A percentile compares a stretch with the other conserved stretches of the same genome.
Conservation (phyloP, 192 early-diverging fungal genomes). For the Diversispora eburnea region DNA sequence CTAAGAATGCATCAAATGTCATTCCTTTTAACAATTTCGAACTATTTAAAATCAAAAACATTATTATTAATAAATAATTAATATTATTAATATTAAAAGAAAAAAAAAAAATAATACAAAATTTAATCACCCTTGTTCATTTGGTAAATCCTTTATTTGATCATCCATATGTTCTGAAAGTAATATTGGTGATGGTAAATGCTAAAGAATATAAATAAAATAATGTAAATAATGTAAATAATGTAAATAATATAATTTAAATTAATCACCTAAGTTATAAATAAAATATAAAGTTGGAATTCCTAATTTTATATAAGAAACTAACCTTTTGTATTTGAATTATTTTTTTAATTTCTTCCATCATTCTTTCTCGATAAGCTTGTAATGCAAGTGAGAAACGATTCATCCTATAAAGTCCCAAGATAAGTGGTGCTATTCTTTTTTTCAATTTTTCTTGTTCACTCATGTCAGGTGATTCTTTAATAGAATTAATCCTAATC, state of each 20-base stretch:
- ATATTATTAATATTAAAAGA: not conserved
- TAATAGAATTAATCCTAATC: conserved; percentile 21
- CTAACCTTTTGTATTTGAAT: conserved; percentile 75
- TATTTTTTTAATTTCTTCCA: conserved; percentile 71
- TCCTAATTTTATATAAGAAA: not conserved
- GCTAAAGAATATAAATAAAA: conserved; percentile 13
- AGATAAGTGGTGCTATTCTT: conserved; percentile 67
- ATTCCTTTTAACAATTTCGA: conserved; percentile 65
- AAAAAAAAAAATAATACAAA: not conserved
- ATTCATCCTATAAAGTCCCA: conserved; percentile 75
- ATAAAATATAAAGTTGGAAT: not conserved
- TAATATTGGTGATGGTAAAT: not conserved
- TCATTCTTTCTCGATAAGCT: conserved; percentile 70
- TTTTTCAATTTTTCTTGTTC: conserved; percentile 43
- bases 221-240: not conserved
- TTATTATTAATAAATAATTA: not conserved
- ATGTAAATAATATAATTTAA: not conserved
- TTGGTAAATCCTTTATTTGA: not conserved
- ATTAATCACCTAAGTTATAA: no score
- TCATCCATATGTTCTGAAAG: conserved; percentile 5
- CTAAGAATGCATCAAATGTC: conserved; percentile 82
- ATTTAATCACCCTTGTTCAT: conserved; percentile 3
- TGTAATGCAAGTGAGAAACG: conserved; percentile 65
- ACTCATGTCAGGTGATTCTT: conserved; percentile 30
- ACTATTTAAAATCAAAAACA: conserved; percentile 32